A percentile compares a stretch with the other conserved stretches of the same genome.
phyloP scores from a whole-genome alignment of 257 asterid species.

The Nicotiana tomentosiformis region DNA sequence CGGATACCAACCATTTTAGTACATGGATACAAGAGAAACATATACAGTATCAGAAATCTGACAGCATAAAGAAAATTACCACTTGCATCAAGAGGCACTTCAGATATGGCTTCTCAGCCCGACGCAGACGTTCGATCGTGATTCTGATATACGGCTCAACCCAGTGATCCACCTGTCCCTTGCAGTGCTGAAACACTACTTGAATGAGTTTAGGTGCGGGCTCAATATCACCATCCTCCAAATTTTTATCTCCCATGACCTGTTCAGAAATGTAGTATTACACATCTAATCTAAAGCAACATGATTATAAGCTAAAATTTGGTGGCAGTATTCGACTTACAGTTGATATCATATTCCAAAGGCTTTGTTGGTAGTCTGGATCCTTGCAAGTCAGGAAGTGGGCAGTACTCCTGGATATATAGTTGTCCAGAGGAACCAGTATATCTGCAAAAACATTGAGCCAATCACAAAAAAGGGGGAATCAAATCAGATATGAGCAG shows the following conservation, averaged over 20 bases:
- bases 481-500: background rate
- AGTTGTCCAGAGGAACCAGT: constrained; percentile 93
- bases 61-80: constrained; percentile 38
- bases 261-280: constrained; percentile 24
- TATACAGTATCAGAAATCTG: background rate
- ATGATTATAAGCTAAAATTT: background rate
- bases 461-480: background rate
- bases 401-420: constrained; percentile 79
- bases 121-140: constrained; percentile 74
- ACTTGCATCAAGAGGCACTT: constrained; percentile 90
- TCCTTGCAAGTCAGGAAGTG: constrained; percentile 92
- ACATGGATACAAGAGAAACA: background rate
- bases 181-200: constrained; percentile 88
- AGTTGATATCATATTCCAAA: constrained; percentile 87
- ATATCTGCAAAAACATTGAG: constrained; percentile 50
- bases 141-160: constrained; percentile 85
- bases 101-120: constrained; percentile 59
- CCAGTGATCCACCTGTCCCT: constrained; percentile 96
- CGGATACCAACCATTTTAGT: background rate
- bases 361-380: constrained; percentile 98
- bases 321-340: constrained; percentile 39
- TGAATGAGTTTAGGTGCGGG: constrained; percentile 97
- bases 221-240: constrained; percentile 95
- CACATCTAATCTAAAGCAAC: background rate
- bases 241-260: constrained; percentile 82